Percentiles rank a stretch among this genome's conserved stretches.
Evolutionary conservation across 2,329 filamentous ascomycete genomes (phyloP).

Genomic region (Sordariomycetes sp.): DNA sequence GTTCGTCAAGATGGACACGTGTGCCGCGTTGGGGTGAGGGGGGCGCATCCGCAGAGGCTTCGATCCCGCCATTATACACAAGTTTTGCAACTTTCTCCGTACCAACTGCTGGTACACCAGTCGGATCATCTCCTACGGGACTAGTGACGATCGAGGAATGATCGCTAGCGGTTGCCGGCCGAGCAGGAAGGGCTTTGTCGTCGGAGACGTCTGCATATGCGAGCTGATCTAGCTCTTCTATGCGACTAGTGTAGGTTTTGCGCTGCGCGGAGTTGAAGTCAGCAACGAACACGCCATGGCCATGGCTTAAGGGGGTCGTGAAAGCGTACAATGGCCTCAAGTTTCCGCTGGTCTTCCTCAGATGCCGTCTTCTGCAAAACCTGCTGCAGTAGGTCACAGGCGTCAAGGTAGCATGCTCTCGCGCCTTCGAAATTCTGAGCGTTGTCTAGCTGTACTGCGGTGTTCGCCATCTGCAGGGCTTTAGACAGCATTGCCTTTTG

Average conservation of each 20-base stretch:
- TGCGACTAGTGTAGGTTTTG: slow-evolving; percentile 79
- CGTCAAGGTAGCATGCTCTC: slow-evolving; percentile 80
- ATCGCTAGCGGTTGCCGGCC: slow-evolving; percentile 41
- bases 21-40: neutral
- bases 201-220: slow-evolving; percentile 34
- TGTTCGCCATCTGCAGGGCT: slow-evolving; percentile 89
- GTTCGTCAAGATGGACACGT: neutral
- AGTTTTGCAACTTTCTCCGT: slow-evolving; percentile 39
- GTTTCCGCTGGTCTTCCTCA: slow-evolving; percentile 76
- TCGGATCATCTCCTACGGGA: slow-evolving; percentile 26
- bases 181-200: slow-evolving; percentile 65
- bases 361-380: slow-evolving; percentile 76
- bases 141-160: slow-evolving; percentile 23
- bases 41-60: neutral
- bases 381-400: slow-evolving; percentile 74
- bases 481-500: slow-evolving; percentile 97
- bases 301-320: neutral
- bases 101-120: slow-evolving; percentile 30
- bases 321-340: slow-evolving; percentile 71
- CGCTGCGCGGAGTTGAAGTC: slow-evolving; percentile 35
- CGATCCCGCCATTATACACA: slow-evolving; percentile 20
- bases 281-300: neutral
- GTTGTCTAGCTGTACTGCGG: slow-evolving; percentile 90
- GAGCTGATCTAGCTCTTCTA: slow-evolving; percentile 71
- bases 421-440: slow-evolving; percentile 89